These are phyloP conservation scores for Cicer arietinum DNA, from an alignment of 306 rosid species.

Conservation along the genomic window DNA sequence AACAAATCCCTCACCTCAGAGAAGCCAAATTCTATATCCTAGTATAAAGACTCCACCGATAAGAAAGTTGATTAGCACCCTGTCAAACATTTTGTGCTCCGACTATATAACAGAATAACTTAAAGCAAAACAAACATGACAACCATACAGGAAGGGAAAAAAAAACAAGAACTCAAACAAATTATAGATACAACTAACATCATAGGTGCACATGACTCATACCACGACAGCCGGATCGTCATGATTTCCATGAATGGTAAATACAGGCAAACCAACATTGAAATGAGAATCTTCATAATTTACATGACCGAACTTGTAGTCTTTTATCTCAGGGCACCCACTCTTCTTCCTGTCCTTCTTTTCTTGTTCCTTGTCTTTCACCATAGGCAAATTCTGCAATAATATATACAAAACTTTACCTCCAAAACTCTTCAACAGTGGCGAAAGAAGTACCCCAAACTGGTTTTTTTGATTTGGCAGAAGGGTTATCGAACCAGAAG, in stretches of 20 bases:
- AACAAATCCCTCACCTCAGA: neutral
- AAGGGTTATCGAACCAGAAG: no score
- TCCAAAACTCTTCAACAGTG: no score
- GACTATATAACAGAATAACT: neutral
- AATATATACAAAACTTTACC: neutral
- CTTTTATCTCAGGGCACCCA: slow-evolving; percentile 65
- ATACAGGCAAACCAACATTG: slow-evolving; percentile 95
- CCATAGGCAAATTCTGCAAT: slow-evolving; percentile 56
- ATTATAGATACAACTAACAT: neutral
- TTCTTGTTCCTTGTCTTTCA: slow-evolving; percentile 65
- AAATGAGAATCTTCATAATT: slow-evolving; percentile 97
- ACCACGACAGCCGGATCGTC: slow-evolving; percentile 99
- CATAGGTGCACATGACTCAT: slow-evolving; percentile 45
- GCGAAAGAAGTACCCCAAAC: no score
- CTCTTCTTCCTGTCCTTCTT: slow-evolving; percentile 73
- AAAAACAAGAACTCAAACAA: neutral
- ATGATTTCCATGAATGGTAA: slow-evolving; percentile 97
- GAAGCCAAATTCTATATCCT: neutral
- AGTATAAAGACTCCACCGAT: neutral
- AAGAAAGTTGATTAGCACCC: slow-evolving; percentile 23
- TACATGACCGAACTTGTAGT: slow-evolving; percentile 90
- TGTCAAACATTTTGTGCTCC: neutral
- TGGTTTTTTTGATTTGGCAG: no score
- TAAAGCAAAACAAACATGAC: slow-evolving; percentile 14
- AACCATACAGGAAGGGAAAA: neutral